phyloP scores from a whole-genome alignment of 2,329 filamentous ascomycete genomes.

The Fusarium tuaranense region DNA sequence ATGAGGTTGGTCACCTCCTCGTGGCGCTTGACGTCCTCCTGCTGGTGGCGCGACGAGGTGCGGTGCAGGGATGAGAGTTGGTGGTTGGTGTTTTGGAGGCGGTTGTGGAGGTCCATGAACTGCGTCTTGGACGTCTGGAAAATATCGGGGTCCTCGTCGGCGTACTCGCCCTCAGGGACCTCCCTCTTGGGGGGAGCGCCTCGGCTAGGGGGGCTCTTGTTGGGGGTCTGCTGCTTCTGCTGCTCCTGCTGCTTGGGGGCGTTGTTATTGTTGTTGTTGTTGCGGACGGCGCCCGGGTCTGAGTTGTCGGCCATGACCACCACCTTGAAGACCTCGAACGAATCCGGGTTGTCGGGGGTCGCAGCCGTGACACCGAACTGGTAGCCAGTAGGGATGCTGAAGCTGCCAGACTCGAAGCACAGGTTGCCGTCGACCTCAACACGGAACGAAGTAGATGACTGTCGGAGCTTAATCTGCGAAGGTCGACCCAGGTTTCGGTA shows the following conservation, averaged over 20 bases:
- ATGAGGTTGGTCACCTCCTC: conserved; percentile 64
- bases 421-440: conserved; percentile 83
- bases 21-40: conserved; percentile 67
- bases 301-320: conserved; percentile 72
- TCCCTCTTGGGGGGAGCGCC: conserved; percentile 11
- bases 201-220: conserved; percentile 23
- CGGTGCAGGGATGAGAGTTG: conserved; percentile 73
- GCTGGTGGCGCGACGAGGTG: conserved; percentile 63
- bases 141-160: conserved; percentile 60
- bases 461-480: conserved; percentile 80
- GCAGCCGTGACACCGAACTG: conserved; percentile 88
- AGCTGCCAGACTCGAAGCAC: conserved; percentile 87
- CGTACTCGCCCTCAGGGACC: conserved; percentile 54
- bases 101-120: conserved; percentile 87
- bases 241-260: conserved; percentile 37
- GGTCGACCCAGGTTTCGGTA: conserved; percentile 94
- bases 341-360: conserved; percentile 91
- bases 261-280: conserved; percentile 37
- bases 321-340: conserved; percentile 93
- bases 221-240: conserved; percentile 36
- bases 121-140: conserved; percentile 69
- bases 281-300: conserved; percentile 42
- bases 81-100: conserved; percentile 79
- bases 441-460: conserved; percentile 73
- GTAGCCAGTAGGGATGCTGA: conserved; percentile 84